A percentile compares a stretch with the other conserved stretches of the same genome.
Conservation (phyloP, 441 rosid genomes). For the Euphorbia schlechtendalii region DNA sequence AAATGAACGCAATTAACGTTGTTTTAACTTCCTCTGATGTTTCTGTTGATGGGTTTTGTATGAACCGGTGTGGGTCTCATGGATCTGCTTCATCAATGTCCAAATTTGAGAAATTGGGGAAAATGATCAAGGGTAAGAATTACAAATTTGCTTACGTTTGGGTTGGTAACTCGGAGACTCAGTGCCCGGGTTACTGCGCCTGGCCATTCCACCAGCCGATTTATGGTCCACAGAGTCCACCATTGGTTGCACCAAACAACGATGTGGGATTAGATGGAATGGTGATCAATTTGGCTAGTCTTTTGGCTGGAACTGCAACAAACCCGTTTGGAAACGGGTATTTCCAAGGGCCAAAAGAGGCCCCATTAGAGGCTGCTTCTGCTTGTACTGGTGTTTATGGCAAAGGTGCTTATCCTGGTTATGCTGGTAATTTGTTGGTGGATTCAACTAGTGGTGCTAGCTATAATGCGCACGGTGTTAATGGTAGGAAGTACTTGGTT, state of each 20-base stretch:
- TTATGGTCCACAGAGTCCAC: conserved; percentile 81
- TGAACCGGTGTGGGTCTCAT: conserved; percentile 55
- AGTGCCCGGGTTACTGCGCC: conserved; percentile 83
- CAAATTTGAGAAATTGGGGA: conserved; percentile 25
- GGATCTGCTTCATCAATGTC: conserved; percentile 29
- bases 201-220: too few species aligned
- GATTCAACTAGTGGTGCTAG: conserved; percentile 42
- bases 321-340: conserved; percentile 79
- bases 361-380: conserved; percentile 80
- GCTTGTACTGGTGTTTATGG: conserved; percentile 76
- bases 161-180: conserved; percentile 78
- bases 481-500: too few species aligned
- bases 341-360: conserved; percentile 73
- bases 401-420: conserved; percentile 54
- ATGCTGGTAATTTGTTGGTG: conserved; percentile 37
- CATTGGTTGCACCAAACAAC: conserved; percentile 75
- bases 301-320: conserved; percentile 71
- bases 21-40: conserved; percentile 62
- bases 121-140: conserved; percentile 1
- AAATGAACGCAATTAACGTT: conserved; percentile 46
- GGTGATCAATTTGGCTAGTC: conserved; percentile 71
- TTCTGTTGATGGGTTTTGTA: conserved; percentile 49
- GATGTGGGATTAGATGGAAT: conserved; percentile 88
- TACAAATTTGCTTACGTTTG: conserved; percentile 44
- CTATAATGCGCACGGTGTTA: conserved; percentile 43